phyloP scores from a whole-genome alignment of 306 rosid genomes.

The Cucurbita maxima region DNA sequence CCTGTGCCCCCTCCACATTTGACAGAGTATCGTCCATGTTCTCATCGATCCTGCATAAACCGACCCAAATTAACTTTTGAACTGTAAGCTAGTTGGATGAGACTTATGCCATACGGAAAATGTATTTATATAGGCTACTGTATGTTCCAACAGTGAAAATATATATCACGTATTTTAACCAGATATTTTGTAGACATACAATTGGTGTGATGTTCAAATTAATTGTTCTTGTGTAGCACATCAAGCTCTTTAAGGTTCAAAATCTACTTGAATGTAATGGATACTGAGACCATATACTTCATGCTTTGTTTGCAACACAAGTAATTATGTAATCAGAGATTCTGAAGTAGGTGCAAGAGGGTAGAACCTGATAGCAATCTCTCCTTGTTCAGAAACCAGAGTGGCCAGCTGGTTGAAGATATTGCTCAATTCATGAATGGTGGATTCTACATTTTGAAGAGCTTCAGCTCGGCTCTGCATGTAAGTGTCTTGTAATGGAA shows the following conservation, averaged over 20 bases:
- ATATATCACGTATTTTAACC: neutral
- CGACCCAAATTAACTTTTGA: neutral
- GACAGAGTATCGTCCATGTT: slow-evolving; percentile 91
- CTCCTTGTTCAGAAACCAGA: slow-evolving; percentile 95
- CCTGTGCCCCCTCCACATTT: slow-evolving; percentile 96
- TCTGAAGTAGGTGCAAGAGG: slow-evolving; percentile 1
- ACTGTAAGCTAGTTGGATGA: neutral
- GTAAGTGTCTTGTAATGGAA: slow-evolving; percentile 81
- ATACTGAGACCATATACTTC: neutral
- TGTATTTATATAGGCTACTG: neutral
- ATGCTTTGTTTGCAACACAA: neutral
- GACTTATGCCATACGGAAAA: neutral
- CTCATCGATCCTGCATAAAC: slow-evolving; percentile 68
- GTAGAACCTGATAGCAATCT: slow-evolving; percentile 78
- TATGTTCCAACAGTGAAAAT: neutral
- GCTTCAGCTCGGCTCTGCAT: slow-evolving; percentile 99
- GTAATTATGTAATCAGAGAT: neutral
- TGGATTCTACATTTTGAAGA: slow-evolving; percentile 91
- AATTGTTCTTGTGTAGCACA: neutral
- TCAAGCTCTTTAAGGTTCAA: neutral
- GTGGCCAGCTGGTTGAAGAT: slow-evolving; percentile 92
- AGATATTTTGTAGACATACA: neutral
- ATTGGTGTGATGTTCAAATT: neutral
- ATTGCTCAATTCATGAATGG: slow-evolving; percentile 87
- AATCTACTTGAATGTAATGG: neutral